phyloP scores from a whole-genome alignment of 73 alveolate species.

The Durusdinium trenchii region DNA sequence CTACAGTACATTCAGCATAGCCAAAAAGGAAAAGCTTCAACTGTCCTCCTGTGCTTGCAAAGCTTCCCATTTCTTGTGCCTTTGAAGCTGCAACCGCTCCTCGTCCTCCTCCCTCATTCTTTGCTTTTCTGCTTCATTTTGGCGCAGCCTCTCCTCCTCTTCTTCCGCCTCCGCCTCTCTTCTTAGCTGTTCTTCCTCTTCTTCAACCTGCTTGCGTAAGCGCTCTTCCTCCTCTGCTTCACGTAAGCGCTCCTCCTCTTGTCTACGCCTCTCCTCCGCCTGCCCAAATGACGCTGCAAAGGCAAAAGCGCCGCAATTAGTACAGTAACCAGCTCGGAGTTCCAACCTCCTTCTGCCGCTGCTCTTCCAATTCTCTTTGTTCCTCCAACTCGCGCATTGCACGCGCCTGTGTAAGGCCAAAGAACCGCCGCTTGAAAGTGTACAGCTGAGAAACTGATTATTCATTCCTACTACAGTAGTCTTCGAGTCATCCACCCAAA shows the following conservation, averaged over 20 bases:
- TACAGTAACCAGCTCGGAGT: too few species aligned
- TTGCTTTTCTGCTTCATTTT: slow-evolving; percentile 32
- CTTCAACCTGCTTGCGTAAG: not conserved
- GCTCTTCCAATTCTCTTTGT: slow-evolving; percentile 28
- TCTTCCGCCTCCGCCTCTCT: slow-evolving; percentile 38
- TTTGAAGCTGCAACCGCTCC: not conserved
- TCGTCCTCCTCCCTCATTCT: slow-evolving; percentile 38
- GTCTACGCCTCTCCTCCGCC: slow-evolving; percentile 6
- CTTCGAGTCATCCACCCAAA: too few species aligned
- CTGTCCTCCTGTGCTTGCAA: too few species aligned
- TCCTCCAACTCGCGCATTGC: slow-evolving; percentile 35
- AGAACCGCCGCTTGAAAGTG: too few species aligned
- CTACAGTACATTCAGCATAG: too few species aligned
- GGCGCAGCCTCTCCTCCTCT: slow-evolving; percentile 24
- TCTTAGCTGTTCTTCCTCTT: slow-evolving; percentile 48
- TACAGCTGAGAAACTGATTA: too few species aligned
- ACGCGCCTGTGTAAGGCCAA: not conserved
- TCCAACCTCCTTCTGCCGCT: not conserved
- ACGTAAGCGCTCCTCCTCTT: not conserved
- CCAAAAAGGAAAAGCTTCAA: too few species aligned
- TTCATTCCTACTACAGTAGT: too few species aligned
- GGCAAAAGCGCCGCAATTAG: too few species aligned
- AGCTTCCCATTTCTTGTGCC: too few species aligned
- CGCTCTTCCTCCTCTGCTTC: not conserved
- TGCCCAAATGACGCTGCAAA: not conserved